Base-by-base conservation (phyloP, 2,329 filamentous ascomycete species). In the Thermothelomyces thermophilus region DNA sequence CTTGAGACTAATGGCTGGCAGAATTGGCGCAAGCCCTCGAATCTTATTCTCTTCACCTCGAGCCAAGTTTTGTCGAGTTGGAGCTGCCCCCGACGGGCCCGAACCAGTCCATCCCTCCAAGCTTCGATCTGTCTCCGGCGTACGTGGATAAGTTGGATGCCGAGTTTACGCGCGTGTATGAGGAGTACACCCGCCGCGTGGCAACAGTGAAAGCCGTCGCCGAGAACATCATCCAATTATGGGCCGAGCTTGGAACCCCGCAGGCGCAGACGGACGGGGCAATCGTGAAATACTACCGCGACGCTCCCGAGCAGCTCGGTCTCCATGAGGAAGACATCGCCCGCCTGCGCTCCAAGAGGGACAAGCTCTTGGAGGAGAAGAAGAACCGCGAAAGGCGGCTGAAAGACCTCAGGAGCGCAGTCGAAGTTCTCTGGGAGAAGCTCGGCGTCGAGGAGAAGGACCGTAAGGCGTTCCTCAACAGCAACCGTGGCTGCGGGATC, bases 41-140 rank as follows among this genome's bases (percentile, higher is more conserved):
- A 65, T 96, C 91, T 5, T 98, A 97, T 67, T 95, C 93, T 1
- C 95, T 88, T 9, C 93, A 97, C 66, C 86, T 98, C 41, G 93
- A 98, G 66, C 73, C 87, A 10, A 85, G 85, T 2, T 97, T 97
- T 66, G 80, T 97, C 57, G 81, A 84, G 63, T 83, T 97, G 63
- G 79, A 84, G 35, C 79, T 98, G 6, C 93, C 93, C 1, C 91
- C 91, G 0, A 90, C 86, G 3, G 81, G 80, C 1, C 82, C 85
- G 5, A 86, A 88, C 58, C 82, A 87, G 40, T 83, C 83, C 11
- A 76, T 95, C 34, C 81, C 90, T 1, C 81, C 89, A 2, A 86
- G 78, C 46, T 97, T 98, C 66, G 90, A 97, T 62, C 81, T 98
- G n/a, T 96, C 91, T 0, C 83, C 87, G 0, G 77, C 84, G 4